Evolutionary conservation across 768 basidiomycete genomes (phyloP), one percentile per base, ranked within the genome.

Genomic region (Porpolomopsis calyptriformis): DNA sequence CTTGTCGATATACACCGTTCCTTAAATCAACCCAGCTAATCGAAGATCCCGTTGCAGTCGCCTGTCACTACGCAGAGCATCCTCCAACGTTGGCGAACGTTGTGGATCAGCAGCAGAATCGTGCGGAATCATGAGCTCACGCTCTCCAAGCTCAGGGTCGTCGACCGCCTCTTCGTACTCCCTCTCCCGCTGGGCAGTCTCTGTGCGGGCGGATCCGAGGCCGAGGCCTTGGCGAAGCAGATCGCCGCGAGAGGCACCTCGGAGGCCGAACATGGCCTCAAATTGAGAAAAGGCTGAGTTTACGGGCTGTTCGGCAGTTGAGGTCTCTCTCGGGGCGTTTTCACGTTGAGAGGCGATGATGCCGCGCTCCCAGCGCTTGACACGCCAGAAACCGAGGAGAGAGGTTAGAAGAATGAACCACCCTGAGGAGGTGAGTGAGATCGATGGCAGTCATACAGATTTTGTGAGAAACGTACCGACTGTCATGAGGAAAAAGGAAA

Each of bases 401-500:
- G 87, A 88, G 1, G 90, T 96, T 44, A 97, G 70, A 33, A 97
- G 75, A 40, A 91, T 69, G 49, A 66, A 67, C 64, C 58, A 65
- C 8, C 63, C 60, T 64, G 25, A 19, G 41, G 27, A 37, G n/a
- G 23, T 27, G 9, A 22, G 33, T 37, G 43, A 33, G 36, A 47
- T 19, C 12, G 8, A 34, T 19, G 3, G 18, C 11, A 19, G n/a
- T n/a, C 26, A 8, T 23, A 4, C 9, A 37, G n/a, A 11, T 22
- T 11, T 12, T 14, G 38, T 4, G 12, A 40, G 25, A 22, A 23
- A 66, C 78, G 34, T 51, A 80, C 81, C 81, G 40, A 90, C 67
- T 27, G 84, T 89, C 88, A 97, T 96, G 53, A 97, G 65, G 66
- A 93, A 78, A 68, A 97, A 98, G 12, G 89, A 88, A 42, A 98